phyloP scores from a whole-genome alignment of 371 early-diverging fungal genomes.

The Syncephalastrum contaminatum region DNA sequence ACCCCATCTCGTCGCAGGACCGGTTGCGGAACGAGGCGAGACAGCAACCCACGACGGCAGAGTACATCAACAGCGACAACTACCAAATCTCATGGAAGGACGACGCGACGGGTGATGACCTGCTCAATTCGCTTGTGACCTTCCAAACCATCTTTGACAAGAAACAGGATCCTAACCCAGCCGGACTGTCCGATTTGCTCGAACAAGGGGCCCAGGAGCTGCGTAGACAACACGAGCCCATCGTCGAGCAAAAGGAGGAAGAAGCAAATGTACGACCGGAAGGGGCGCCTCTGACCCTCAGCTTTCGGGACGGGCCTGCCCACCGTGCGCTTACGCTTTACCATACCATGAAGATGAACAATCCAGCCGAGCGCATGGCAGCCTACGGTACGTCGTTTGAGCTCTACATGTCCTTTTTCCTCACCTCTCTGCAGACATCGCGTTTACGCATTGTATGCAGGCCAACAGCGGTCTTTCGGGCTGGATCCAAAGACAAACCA shows the following conservation, averaged over 20 bases:
- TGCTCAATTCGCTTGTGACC: constrained; percentile 33
- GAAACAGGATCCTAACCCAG: constrained; percentile 24
- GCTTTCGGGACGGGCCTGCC: constrained; percentile 35
- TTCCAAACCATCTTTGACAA: constrained; percentile 42
- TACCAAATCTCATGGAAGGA: constrained; percentile 51
- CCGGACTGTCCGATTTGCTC: constrained; percentile 39
- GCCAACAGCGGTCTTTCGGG: constrained; percentile 40
- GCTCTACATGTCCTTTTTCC: no score
- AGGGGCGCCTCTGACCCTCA: constrained; percentile 32
- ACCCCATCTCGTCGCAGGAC: constrained; percentile 15
- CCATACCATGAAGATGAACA: constrained; percentile 50
- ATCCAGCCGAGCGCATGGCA: constrained; percentile 22
- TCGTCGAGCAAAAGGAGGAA: constrained; percentile 10
- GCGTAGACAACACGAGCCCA: constrained; percentile 14
- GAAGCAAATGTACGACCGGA: constrained; percentile 16
- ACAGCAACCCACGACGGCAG: not conserved
- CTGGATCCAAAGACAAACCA: constrained; percentile 30
- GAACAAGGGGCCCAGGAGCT: constrained; percentile 35
- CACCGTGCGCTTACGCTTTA: constrained; percentile 44
- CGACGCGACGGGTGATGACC: constrained; percentile 39
- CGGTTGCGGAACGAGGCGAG: not conserved
- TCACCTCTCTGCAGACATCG: constrained; percentile 20
- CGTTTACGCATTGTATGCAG: constrained; percentile 41
- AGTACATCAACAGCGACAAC: constrained; percentile 15
- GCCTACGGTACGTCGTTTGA: constrained; percentile 54